Evolutionary conservation across 164 flowering plant genomes (phyloP).

Genomic region (Cinnamomum micranthum): DNA sequence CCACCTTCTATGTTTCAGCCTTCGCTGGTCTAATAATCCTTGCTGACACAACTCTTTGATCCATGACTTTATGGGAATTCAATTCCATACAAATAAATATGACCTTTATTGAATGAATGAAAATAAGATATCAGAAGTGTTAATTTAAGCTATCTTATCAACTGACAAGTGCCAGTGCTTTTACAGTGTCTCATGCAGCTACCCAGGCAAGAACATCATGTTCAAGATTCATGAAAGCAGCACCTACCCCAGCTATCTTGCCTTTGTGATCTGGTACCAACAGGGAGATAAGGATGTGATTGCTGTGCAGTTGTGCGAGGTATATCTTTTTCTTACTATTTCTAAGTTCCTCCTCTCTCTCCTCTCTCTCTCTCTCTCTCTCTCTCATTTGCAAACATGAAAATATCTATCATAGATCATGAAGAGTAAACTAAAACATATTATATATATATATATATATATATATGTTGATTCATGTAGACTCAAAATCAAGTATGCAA

Average conservation of each 20-base stretch:
- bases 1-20: too few species aligned
- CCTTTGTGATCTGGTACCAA: conserved; percentile 70
- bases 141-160: background rate
- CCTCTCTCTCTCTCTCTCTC: background rate
- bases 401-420: background rate
- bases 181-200: conserved; percentile 80
- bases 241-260: conserved; percentile 64
- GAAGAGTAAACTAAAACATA: background rate
- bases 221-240: conserved; percentile 77
- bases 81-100: too few species aligned
- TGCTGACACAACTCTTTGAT: background rate
- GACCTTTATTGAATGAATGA: background rate
- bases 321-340: conserved; percentile 13
- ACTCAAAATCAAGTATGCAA: conserved; percentile 61
- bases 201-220: conserved; percentile 61
- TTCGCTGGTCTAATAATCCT: too few species aligned
- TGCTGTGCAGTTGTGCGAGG: conserved; percentile 90
- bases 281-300: conserved; percentile 71
- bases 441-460: too few species aligned
- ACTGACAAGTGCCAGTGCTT: background rate
- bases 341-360: background rate
- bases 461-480: conserved; percentile 30
- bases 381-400: background rate
- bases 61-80: background rate
- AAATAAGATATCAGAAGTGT: background rate